Conservation (phyloP, 2,329 filamentous ascomycete species). For the Fusarium sp. region DNA sequence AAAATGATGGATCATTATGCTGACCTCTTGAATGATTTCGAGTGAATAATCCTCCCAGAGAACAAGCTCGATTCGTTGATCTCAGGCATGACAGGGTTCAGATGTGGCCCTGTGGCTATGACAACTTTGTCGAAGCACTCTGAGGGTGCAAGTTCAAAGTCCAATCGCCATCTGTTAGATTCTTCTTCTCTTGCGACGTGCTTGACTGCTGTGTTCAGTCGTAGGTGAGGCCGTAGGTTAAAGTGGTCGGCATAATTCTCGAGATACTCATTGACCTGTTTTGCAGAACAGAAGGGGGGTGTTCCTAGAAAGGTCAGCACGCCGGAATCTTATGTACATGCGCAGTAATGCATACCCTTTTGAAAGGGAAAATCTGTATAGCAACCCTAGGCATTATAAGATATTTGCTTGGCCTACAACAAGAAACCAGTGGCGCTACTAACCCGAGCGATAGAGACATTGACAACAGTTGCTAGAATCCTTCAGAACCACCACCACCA, state of each 20-base stretch:
- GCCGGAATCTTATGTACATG: neutral
- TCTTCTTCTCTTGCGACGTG: neutral
- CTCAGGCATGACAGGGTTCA: slow-evolving; percentile 50
- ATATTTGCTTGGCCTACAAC: neutral
- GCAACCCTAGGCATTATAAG: neutral
- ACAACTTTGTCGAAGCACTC: slow-evolving; percentile 54
- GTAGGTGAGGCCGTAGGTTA: neutral
- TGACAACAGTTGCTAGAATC: neutral
- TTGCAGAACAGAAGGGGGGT: neutral
- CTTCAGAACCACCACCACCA: neutral
- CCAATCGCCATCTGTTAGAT: neutral
- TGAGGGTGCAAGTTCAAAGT: slow-evolving; percentile 32
- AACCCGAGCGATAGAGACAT: neutral
- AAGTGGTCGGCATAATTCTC: neutral
- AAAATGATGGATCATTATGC: neutral
- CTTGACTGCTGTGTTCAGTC: neutral
- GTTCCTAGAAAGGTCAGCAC: neutral
- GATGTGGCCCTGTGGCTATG: slow-evolving; percentile 52
- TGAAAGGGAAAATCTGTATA: neutral
- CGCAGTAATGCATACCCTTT: neutral
- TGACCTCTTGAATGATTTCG: neutral
- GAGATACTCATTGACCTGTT: neutral
- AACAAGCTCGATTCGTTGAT: slow-evolving; percentile 48
- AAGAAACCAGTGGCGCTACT: neutral
- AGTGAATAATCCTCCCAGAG: neutral